Percentiles rank a stretch among this genome's conserved stretches.
phyloP scores from a whole-genome alignment of 108 stramenopile species.

The Discostella pseudostelligera region DNA sequence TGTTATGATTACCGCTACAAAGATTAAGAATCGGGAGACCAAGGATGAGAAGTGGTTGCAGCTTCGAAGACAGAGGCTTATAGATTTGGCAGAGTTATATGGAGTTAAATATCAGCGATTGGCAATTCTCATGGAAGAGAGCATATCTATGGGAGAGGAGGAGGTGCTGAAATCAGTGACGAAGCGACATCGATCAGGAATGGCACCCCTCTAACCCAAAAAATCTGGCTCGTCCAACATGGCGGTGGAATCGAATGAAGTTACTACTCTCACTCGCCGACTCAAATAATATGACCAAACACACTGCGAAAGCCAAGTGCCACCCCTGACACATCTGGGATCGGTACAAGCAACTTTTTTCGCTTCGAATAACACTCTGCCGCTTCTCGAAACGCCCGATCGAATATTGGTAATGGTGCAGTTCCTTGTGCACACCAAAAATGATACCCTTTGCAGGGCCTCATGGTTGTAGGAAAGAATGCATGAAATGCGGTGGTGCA shows the following conservation, averaged over 20 bases:
- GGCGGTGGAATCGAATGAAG: background rate
- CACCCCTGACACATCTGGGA: slow-evolving; percentile 74
- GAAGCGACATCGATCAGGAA: background rate
- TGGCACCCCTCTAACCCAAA: slow-evolving; percentile 1
- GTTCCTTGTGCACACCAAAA: slow-evolving; percentile 80
- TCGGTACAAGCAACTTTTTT: slow-evolving; percentile 38
- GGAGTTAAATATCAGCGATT: slow-evolving; percentile 64
- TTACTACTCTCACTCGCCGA: background rate
- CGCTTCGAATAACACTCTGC: slow-evolving; percentile 46
- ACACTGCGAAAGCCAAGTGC: slow-evolving; percentile 81
- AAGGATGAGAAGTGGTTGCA: slow-evolving; percentile 6
- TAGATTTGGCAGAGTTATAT: slow-evolving; percentile 52
- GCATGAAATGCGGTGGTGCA: slow-evolving; percentile 76
- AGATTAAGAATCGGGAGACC: background rate
- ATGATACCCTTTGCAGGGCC: slow-evolving; percentile 85
- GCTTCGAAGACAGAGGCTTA: slow-evolving; percentile 43
- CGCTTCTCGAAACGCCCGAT: slow-evolving; percentile 79
- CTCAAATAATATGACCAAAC: slow-evolving; percentile 79
- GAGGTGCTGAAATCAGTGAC: background rate
- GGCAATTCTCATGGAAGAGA: slow-evolving; percentile 61
- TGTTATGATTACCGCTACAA: slow-evolving; percentile 81
- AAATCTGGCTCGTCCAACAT: background rate
- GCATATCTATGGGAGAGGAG: background rate
- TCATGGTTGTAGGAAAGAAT: slow-evolving; percentile 49
- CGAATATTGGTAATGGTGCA: slow-evolving; percentile 72